phyloP scores from a whole-genome alignment of 441 rosid genomes.

The Dalechampia spathulata region DNA sequence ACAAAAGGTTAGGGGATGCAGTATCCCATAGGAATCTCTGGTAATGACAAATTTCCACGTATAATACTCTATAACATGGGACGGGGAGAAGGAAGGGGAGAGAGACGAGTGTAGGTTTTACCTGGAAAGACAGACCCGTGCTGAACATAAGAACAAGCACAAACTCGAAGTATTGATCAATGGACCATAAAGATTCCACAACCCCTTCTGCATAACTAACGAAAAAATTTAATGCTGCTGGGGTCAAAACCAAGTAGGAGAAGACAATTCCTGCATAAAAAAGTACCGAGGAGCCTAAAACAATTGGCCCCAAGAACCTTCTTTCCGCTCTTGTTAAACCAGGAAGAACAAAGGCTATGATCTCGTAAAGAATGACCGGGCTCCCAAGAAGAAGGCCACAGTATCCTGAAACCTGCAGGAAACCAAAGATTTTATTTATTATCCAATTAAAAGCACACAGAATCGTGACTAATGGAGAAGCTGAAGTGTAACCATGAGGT shows the following conservation, averaged over 20 bases:
- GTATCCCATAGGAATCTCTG: too few species aligned
- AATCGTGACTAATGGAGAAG: background rate
- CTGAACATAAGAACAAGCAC: slow-evolving; percentile 98
- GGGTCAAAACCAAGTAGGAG: slow-evolving; percentile 77
- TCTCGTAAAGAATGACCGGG: slow-evolving; percentile 83
- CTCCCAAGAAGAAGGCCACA: slow-evolving; percentile 94
- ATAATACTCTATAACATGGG: too few species aligned
- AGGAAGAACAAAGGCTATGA: slow-evolving; percentile 95
- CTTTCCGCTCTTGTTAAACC: slow-evolving; percentile 87
- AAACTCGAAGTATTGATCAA: slow-evolving; percentile 96
- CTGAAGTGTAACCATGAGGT: background rate
- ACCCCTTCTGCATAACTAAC: slow-evolving; percentile 90
- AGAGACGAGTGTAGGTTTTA: slow-evolving; percentile 20
- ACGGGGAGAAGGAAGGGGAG: background rate
- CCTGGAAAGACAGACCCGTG: slow-evolving; percentile 98
- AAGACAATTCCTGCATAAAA: slow-evolving; percentile 79
- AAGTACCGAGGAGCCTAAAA: slow-evolving; percentile 80
- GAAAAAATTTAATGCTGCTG: slow-evolving; percentile 94
- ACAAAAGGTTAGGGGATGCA: too few species aligned
- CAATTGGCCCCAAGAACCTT: slow-evolving; percentile 87
- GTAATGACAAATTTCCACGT: too few species aligned
- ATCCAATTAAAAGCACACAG: background rate
- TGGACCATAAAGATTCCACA: slow-evolving; percentile 94
- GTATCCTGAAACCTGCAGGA: slow-evolving; percentile 85
- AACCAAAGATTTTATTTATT: background rate